Evolutionary conservation across 2,329 filamentous ascomycete species (phyloP).

Genomic region (Cercospora citrullina): DNA sequence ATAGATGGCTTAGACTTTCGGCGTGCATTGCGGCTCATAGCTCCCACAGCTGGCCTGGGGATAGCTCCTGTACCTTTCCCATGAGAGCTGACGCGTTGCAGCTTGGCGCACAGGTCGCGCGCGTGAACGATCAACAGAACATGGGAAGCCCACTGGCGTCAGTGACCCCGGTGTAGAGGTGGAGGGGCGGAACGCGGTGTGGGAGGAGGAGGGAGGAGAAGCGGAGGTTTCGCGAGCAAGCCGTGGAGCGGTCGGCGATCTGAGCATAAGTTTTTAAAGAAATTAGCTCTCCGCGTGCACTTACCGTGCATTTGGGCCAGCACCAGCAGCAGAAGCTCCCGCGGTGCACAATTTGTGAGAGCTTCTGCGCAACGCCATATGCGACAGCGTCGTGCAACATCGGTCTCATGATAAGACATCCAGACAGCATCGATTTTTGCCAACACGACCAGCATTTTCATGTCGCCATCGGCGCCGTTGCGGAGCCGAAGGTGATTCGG

Average conservation of each 20-base stretch:
- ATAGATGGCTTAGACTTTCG: neutral
- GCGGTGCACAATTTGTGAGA: neutral
- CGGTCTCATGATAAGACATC: neutral
- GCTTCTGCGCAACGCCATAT: neutral
- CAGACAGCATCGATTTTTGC: neutral
- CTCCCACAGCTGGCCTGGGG: neutral
- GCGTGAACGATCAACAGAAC: neutral
- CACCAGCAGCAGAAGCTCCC: neutral
- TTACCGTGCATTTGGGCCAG: neutral
- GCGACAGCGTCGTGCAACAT: neutral
- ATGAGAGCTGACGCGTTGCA: constrained; percentile 3
- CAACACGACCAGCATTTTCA: neutral
- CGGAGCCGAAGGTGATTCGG: constrained; percentile 1
- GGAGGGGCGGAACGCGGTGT: neutral
- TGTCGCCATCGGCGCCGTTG: neutral
- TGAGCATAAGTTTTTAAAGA: neutral
- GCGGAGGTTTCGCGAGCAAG: neutral
- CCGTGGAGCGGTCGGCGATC: neutral
- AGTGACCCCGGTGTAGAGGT: neutral
- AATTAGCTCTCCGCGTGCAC: neutral
- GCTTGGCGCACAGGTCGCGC: neutral
- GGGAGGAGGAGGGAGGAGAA: neutral
- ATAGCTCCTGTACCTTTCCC: neutral
- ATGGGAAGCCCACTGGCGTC: neutral
- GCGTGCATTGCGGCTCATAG: neutral